Evolutionary conservation across 768 basidiomycete genomes (phyloP), one percentile per base, ranked within the genome.

Genomic region (Sarcomyxa edulis): DNA sequence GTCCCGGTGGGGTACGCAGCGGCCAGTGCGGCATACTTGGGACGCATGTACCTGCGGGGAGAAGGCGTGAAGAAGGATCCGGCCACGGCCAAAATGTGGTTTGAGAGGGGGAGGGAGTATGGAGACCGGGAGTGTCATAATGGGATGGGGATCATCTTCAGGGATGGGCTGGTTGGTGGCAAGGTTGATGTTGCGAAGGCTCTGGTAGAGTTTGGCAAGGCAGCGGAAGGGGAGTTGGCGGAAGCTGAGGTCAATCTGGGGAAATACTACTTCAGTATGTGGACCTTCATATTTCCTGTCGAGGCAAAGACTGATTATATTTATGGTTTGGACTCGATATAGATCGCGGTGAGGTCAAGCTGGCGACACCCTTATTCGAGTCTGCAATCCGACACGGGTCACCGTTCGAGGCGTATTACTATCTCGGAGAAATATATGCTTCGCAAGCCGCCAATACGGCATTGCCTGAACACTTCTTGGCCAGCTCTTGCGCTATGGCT

Each of bases 341-440:
- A 95, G 94, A 72, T 21, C 72, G 72, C 11, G 80, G 81, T 12
- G 92, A 97, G 31, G 34, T 81, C 16, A 60, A 65, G 18, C 46
- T 72, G 4, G 93, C 94, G 1, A 74, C 69, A 1, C 71, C 75
- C 1, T 81, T 81, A 53, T 87, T 98, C 49, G 90, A 98, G 57
- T 72, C 71, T 18, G 96, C 94, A 3, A 66, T 95, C 32, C 78
- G 86, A 2, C 72, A 78, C 47, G 96, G 95, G 4, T 94, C 95
- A 4, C 85, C 88, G 1, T 92, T 95, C 42, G 94, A 99, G 55
- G 86, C 94, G 1, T 95, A 87, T 61, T 95, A 93, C 61, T 93
- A 96, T 52, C 75, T 96, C 7, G 93, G 88, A 16, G 76, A 83
- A 47, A 81, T 96, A 10, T 79, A 96, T 45, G 72, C 82, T 20